phyloP scores from a whole-genome alignment of 768 basidiomycete genomes.

The Tremella yokohamensis region DNA sequence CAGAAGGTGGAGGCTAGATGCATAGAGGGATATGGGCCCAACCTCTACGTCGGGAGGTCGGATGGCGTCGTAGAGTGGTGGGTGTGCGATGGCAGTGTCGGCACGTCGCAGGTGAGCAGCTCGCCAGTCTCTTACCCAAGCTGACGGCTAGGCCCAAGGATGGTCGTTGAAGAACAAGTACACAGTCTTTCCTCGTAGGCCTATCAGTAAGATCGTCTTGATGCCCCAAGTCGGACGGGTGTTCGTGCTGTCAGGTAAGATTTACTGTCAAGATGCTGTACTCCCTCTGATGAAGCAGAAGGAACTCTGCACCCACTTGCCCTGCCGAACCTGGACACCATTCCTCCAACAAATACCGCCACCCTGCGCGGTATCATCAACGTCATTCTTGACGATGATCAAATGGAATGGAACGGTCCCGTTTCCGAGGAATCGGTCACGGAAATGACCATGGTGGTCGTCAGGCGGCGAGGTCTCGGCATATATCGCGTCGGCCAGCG shows the following conservation, averaged over 20 bases:
- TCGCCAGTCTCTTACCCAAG: not conserved
- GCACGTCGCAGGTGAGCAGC: conserved; percentile 23
- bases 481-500: conserved; percentile 46
- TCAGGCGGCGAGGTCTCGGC: conserved; percentile 49
- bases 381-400: conserved; percentile 73
- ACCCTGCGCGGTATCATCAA: conserved; percentile 69
- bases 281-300: conserved; percentile 53
- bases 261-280: conserved; percentile 49
- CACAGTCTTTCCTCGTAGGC: conserved; percentile 63
- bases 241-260: conserved; percentile 70
- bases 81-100: conserved; percentile 57
- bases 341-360: conserved; percentile 58
- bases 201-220: conserved; percentile 76
- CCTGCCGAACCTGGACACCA: conserved; percentile 71
- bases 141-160: conserved; percentile 54
- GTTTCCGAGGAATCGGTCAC: conserved; percentile 26
- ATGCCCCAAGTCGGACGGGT: conserved; percentile 70
- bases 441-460: conserved; percentile 48
- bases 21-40: conserved; percentile 54
- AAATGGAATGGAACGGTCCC: conserved; percentile 51
- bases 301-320: conserved; percentile 68
- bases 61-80: conserved; percentile 82
- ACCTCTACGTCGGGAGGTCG: conserved; percentile 80
- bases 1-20: conserved; percentile 27
- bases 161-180: conserved; percentile 69